Evolutionary conservation across 1,284 basidiomycete species (phyloP).

Genomic region (Takashimella tepidaria): DNA sequence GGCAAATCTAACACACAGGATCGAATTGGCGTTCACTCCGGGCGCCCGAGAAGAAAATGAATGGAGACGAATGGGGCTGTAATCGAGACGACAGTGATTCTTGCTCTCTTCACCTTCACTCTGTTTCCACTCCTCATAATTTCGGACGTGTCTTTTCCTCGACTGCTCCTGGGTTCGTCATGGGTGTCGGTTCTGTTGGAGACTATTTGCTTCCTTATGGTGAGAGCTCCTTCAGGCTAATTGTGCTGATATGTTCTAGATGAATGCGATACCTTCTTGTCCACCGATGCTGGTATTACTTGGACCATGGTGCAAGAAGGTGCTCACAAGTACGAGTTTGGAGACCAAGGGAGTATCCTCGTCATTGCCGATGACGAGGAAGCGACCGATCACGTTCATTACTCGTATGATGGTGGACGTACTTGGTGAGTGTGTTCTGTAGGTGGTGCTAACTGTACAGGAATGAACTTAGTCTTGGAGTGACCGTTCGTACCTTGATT

Average conservation of each 20-base stretch:
- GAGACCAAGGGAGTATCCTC: slow-evolving; percentile 77
- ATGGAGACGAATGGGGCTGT: slow-evolving; percentile 62
- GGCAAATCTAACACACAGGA: slow-evolving; percentile 44
- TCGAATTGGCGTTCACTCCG: slow-evolving; percentile 69
- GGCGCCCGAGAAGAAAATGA: slow-evolving; percentile 59
- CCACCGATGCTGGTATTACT: slow-evolving; percentile 77
- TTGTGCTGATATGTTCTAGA: slow-evolving; percentile 34
- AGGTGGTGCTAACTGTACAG: slow-evolving; percentile 28
- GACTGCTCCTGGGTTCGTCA: slow-evolving; percentile 85
- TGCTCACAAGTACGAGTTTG: slow-evolving; percentile 93
- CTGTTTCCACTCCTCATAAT: slow-evolving; percentile 85
- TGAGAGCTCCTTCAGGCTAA: slow-evolving; percentile 5
- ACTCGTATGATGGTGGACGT: slow-evolving; percentile 79
- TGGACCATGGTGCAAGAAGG: slow-evolving; percentile 75
- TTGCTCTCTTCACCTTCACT: slow-evolving; percentile 87
- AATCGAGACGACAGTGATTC: slow-evolving; percentile 54
- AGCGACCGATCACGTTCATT: slow-evolving; percentile 64
- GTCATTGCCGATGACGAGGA: slow-evolving; percentile 85
- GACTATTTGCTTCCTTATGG: slow-evolving; percentile 64
- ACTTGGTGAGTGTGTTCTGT: no score
- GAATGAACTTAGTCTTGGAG: slow-evolving; percentile 62
- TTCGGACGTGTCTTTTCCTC: slow-evolving; percentile 90
- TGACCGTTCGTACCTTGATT: slow-evolving; percentile 66
- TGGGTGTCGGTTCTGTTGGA: slow-evolving; percentile 90
- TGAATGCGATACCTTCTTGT: slow-evolving; percentile 89